Evolutionary conservation across 2,329 filamentous ascomycete genomes (phyloP), one percentile per base, ranked within the genome.

Genomic region (Rutstroemia sydowiana): DNA sequence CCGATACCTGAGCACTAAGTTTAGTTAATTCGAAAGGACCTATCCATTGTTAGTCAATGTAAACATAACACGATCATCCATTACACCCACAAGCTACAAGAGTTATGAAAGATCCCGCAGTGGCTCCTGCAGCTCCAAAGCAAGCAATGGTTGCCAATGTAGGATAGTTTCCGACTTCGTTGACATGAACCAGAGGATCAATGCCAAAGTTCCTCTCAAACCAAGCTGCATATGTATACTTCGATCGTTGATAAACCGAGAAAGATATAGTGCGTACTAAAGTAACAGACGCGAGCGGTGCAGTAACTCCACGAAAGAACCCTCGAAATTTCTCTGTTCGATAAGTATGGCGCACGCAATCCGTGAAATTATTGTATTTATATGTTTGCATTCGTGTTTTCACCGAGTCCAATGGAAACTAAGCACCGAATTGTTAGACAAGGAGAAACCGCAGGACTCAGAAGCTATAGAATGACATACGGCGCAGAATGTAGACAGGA

Each of bases 311-410:
- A 68, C 88, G 78, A 71, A 92, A 93, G 74, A 95, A 95, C 23
- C 88, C 87, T 45, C 77, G 73, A 36, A 84, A 69, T 31, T 85
- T 84, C 71, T 93, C 88, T 5, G 75, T 82, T 54, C 75, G 76
- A 70, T 93, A 93, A 9, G 88, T 92, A 60, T 87, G 78, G 56
- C 75, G 77, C 47, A 90, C 80, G 66, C 87, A 91, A 68, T 88
- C 84, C 65, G 78, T 69, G 68, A 87, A 88, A 59, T 79, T 87
- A 59, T 78, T 76, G 70, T 87, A 91, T 57, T 85, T 82, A 70
- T 93, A 92, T 59, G 86, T 87, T 73, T 95, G 88, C 82, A 93
- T 88, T 64, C 88, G 86, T 51, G 87, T 91, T 75, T 95, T 95
- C 67, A 92, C 85, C 63, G 88, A 92, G 68, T 95, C 88, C 60